Percentiles rank a stretch among this genome's conserved stretches.
phyloP scores from a whole-genome alignment of 495 filamentous ascomycete species.

The Neurospora sp. region DNA sequence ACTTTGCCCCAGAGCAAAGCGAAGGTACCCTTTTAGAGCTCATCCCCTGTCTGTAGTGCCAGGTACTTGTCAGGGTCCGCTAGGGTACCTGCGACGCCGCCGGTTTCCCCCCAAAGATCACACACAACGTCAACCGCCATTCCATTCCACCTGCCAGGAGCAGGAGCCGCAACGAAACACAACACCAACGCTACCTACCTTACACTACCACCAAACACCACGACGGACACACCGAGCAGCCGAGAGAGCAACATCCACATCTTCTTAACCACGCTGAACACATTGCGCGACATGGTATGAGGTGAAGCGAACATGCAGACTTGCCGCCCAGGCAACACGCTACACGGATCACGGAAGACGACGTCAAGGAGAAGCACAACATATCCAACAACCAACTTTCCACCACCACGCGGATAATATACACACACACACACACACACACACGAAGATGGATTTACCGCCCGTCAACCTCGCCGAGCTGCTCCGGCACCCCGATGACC shows the following conservation, averaged over 20 bases:
- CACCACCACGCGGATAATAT: not conserved
- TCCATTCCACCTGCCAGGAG: not conserved
- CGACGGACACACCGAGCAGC: not conserved
- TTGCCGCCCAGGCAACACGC: not conserved
- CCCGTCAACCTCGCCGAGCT: slow-evolving; percentile 65
- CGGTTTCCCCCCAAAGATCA: not conserved
- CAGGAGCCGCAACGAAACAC: not conserved
- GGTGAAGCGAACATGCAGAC: not conserved
- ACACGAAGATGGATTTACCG: slow-evolving; percentile 39
- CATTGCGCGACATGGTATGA: slow-evolving; percentile 15
- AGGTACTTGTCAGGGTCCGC: not conserved
- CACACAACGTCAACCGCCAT: not conserved
- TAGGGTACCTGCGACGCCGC: not conserved
- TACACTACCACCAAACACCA: not conserved
- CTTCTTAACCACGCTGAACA: not conserved
- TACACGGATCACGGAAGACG: not conserved
- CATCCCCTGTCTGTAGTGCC: not conserved
- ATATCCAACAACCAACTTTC: not conserved
- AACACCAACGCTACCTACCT: not conserved
- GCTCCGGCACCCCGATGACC: slow-evolving; percentile 65
- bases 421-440: not conserved
- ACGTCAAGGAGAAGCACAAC: not conserved
- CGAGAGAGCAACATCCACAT: not conserved
- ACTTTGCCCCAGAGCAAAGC: not conserved
- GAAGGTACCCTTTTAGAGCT: not conserved